These are phyloP conservation scores for Phytophthora sojae DNA, from an alignment of 352 stramenopile genomes.

Conservation along the genomic window DNA sequence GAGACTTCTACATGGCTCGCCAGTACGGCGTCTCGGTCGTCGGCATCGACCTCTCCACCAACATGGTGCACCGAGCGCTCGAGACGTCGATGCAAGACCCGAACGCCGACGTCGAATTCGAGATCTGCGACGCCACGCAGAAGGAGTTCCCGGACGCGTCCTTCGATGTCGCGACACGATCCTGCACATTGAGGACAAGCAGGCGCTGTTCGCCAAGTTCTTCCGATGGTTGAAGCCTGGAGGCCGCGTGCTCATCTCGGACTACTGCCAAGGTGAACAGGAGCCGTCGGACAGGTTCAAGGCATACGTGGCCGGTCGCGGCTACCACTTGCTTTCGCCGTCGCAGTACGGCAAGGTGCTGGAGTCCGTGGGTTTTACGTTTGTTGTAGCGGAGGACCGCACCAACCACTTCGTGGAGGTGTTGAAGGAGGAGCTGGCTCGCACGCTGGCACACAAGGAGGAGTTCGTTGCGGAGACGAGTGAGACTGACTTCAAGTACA, in stretches of 20 bases:
- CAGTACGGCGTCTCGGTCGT: constrained; percentile 85
- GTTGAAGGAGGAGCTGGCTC: constrained; percentile 67
- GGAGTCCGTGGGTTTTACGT: constrained; percentile 57
- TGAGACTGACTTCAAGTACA: constrained; percentile 70
- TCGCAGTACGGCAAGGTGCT: constrained; percentile 66
- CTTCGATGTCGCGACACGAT: constrained; percentile 84
- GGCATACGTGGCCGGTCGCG: constrained; percentile 64
- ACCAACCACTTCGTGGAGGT: constrained; percentile 73
- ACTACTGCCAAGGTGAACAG: constrained; percentile 77
- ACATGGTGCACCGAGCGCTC: constrained; percentile 79
- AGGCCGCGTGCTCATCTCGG: constrained; percentile 68
- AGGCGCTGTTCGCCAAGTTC: constrained; percentile 68
- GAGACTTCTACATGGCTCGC: constrained; percentile 91
- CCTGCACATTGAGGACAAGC: constrained; percentile 75
- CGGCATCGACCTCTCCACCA: constrained; percentile 77
- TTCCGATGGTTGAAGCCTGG: constrained; percentile 74
- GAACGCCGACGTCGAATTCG: constrained; percentile 65
- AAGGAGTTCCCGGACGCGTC: constrained; percentile 65
- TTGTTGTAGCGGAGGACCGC: constrained; percentile 67
- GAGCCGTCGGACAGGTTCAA: constrained; percentile 59
- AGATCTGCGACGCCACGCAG: constrained; percentile 74
- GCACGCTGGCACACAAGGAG: constrained; percentile 65
- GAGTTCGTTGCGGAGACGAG: constrained; percentile 76
- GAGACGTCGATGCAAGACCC: constrained; percentile 64
- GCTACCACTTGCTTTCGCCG: constrained; percentile 71